A percentile compares a stretch with the other conserved stretches of the same genome.
Conservation (phyloP, 2,329 filamentous ascomycete genomes). For the Colletotrichum siamense region DNA sequence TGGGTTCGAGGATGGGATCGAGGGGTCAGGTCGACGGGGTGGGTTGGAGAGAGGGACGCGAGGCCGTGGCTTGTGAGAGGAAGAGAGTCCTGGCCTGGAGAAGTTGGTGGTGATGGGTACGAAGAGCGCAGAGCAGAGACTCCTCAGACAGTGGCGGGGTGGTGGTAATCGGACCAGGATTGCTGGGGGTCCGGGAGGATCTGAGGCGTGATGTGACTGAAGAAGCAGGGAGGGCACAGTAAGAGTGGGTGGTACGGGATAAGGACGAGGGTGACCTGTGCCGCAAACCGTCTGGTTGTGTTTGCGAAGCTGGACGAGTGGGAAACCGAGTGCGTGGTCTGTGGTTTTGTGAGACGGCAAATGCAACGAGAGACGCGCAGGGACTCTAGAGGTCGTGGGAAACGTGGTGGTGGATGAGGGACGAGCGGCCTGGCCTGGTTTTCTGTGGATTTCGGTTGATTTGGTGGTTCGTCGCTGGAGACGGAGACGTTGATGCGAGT, state of each 20-base stretch:
- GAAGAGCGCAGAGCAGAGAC: neutral
- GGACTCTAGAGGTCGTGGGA: neutral
- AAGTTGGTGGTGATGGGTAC: neutral
- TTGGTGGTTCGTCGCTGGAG: neutral
- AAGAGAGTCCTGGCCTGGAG: neutral
- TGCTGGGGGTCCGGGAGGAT: conserved; percentile 1
- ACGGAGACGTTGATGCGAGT: neutral
- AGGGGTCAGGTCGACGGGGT: neutral
- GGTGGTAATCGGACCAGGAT: neutral
- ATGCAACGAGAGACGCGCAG: conserved; percentile 17
- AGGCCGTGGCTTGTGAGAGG: neutral
- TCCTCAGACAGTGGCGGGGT: conserved; percentile 3
- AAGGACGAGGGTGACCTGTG: neutral
- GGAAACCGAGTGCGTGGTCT: neutral
- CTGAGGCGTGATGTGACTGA: neutral
- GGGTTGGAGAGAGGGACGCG: neutral
- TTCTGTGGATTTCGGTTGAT: neutral
- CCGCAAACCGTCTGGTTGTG: neutral
- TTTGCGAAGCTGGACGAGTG: neutral
- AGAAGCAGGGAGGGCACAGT: neutral
- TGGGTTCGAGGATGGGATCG: neutral
- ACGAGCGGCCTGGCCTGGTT: neutral
- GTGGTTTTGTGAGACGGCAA: conserved; percentile 15
- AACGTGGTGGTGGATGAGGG: neutral
- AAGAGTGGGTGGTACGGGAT: neutral